Evolutionary conservation across 176 grass and related monocot genomes (phyloP).

Genomic region (Alloteropsis semialata): DNA sequence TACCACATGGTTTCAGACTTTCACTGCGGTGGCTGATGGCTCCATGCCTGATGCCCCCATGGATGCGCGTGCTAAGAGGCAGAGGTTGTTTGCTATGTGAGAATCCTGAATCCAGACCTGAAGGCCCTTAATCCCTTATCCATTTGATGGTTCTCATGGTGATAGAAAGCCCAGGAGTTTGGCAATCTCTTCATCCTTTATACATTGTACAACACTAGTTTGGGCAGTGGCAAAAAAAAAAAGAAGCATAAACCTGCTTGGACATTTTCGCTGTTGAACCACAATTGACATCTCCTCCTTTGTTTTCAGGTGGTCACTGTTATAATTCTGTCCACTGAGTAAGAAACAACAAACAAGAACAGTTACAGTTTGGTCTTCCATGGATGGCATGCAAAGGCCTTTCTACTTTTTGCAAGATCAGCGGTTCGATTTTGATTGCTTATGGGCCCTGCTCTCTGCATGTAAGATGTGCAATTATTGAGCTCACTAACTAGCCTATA

Average conservation of each 20-base stretch:
- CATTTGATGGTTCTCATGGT: background rate
- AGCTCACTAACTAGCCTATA: conserved; percentile 5
- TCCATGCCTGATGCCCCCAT: background rate
- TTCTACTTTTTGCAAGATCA: conserved; percentile 22
- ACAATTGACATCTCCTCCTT: background rate
- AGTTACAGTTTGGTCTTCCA: conserved; percentile 18
- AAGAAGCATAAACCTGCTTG: too few species aligned
- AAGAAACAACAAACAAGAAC: conserved; percentile 3
- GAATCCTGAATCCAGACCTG: background rate
- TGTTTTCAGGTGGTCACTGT: background rate
- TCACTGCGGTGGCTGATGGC: background rate
- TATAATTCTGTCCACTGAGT: background rate
- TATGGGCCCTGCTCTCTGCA: conserved; percentile 23
- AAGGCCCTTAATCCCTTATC: conserved; percentile 25
- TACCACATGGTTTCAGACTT: conserved; percentile 4
- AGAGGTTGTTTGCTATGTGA: conserved; percentile 23
- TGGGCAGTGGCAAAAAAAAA: too few species aligned
- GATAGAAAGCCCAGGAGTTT: background rate
- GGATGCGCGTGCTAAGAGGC: background rate
- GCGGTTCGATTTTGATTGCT: background rate
- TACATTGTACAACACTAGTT: background rate
- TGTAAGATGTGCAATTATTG: conserved; percentile 42
- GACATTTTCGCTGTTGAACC: background rate
- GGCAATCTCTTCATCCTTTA: background rate
- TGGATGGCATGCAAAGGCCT: conserved; percentile 17